A percentile compares a stretch with the other conserved stretches of the same genome.
phyloP scores from a whole-genome alignment of 2,329 filamentous ascomycete species.

The Bipolaris zeicola region DNA sequence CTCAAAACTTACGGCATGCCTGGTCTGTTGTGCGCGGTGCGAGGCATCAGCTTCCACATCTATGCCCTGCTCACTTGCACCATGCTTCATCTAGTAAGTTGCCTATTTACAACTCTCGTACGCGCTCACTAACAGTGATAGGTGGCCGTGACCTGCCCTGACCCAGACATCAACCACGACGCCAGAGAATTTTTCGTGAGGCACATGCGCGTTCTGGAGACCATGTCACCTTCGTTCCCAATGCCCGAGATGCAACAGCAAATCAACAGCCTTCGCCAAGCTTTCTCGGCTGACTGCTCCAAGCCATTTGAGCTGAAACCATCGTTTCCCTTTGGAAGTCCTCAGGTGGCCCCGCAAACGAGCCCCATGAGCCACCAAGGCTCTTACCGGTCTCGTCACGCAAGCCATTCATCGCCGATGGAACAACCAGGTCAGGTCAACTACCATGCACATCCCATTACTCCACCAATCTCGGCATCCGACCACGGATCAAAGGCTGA shows the following conservation, averaged over 20 bases:
- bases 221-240: constrained; percentile 80
- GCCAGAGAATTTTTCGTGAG: constrained; percentile 88
- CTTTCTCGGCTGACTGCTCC: constrained; percentile 83
- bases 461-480: constrained; percentile 77
- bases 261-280: constrained; percentile 84
- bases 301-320: constrained; percentile 90
- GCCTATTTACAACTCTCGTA: not conserved
- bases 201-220: constrained; percentile 92
- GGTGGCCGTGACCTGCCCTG: constrained; percentile 92
- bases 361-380: constrained; percentile 64
- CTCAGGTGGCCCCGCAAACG: constrained; percentile 64
- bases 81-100: constrained; percentile 88
- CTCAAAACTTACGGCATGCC: constrained; percentile 75
- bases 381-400: constrained; percentile 58
- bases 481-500: constrained; percentile 77
- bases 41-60: constrained; percentile 94
- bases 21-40: constrained; percentile 87
- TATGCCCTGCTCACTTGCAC: constrained; percentile 90
- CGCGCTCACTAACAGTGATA: constrained; percentile 47
- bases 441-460: constrained; percentile 72
- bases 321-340: constrained; percentile 84
- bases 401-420: constrained; percentile 55
- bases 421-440: constrained; percentile 64
- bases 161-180: constrained; percentile 83
- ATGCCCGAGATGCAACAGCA: constrained; percentile 90